Conservation (phyloP, 2,329 filamentous ascomycete genomes). For the Lecanicillium sp. region DNA sequence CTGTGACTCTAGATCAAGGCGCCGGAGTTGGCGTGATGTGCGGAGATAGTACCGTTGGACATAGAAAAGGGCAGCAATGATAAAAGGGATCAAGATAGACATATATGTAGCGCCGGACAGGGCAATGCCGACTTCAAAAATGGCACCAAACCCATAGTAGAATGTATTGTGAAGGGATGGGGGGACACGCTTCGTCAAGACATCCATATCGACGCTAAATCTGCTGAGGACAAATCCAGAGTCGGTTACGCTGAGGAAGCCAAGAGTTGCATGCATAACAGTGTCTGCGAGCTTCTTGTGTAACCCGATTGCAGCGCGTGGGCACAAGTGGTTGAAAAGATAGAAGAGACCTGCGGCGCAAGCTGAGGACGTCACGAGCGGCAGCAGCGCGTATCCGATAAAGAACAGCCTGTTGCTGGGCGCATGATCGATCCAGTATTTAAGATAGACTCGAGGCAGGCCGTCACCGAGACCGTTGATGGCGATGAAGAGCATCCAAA, state of each 20-base stretch:
- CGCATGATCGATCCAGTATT: neutral
- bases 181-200: neutral
- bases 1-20: neutral
- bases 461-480: neutral
- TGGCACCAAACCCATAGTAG: neutral
- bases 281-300: neutral
- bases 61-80: neutral
- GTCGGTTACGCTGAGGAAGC: neutral
- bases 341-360: neutral
- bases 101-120: neutral
- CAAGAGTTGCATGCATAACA: neutral
- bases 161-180: neutral
- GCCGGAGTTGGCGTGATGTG: constrained; percentile 4
- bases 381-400: neutral
- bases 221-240: neutral
- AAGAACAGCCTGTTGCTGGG: neutral
- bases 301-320: neutral
- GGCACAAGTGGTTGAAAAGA: neutral
- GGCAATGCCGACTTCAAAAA: neutral
- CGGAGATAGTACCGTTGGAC: neutral
- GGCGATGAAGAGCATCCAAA: neutral
- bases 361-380: neutral
- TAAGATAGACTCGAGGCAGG: neutral
- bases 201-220: neutral
- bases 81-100: neutral